Evolutionary conservation across 495 filamentous ascomycete genomes (phyloP).

Genomic region (Xylaria nigripes): DNA sequence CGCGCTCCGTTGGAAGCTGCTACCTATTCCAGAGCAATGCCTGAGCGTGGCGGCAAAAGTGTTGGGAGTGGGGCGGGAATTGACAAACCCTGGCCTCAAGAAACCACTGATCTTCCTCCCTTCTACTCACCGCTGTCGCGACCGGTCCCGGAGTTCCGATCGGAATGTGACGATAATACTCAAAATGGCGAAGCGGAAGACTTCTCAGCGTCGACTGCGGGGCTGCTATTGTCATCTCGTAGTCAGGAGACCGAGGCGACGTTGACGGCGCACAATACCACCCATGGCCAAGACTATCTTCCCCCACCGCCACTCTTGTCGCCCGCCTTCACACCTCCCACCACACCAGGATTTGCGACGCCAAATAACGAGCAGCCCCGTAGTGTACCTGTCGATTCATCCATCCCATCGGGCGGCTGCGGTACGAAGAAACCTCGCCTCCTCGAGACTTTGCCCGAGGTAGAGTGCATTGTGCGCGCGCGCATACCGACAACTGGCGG

Average conservation of each 20-base stretch:
- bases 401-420: constrained; percentile 40
- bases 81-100: constrained; percentile 13
- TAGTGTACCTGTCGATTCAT: constrained; percentile 48
- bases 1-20: not conserved
- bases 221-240: not conserved
- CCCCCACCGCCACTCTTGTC: constrained; percentile 51
- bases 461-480: constrained; percentile 75
- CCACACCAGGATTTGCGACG: constrained; percentile 58
- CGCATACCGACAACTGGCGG: constrained; percentile 81
- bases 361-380: constrained; percentile 35
- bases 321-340: constrained; percentile 75
- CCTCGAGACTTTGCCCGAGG: constrained; percentile 59
- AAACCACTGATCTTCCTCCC: constrained; percentile 31
- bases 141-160: constrained; percentile 13
- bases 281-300: not conserved
- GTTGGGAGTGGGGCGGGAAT: not conserved
- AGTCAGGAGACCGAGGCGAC: not conserved
- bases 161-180: constrained; percentile 2
- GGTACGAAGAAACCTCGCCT: constrained; percentile 55
- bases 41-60: not conserved
- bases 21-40: not conserved
- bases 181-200: constrained; percentile 2
- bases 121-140: constrained; percentile 41
- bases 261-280: not conserved
- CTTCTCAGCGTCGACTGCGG: constrained; percentile 12